Evolutionary conservation across 2,329 filamentous ascomycete species (phyloP), one percentile per base, ranked within the genome.

Genomic region (Trichoderma asperellum): DNA sequence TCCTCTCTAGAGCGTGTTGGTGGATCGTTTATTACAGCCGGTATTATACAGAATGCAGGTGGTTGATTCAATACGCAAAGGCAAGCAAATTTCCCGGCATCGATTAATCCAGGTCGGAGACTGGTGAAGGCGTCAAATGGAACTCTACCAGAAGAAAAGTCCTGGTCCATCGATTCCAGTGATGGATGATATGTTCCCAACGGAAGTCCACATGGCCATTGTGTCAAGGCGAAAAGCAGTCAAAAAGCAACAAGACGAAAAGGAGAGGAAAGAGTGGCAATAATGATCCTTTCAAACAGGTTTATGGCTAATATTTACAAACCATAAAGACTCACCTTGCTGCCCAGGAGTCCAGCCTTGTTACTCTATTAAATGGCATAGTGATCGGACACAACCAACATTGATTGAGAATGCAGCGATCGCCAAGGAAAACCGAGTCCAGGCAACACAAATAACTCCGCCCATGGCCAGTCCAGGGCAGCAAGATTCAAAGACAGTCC

Each of bases 271-370:
- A 3, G 52, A 37, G 37, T 27, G 49, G 35, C 34, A 58, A 53
- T 32, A 56, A 70, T 47, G 55, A 35, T 70, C 68, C 68, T 70
- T 70, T 70, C 56, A 58, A 43, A 58, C 56, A 70, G 63, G 56
- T 69, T 49, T 62, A 68, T 83, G 80, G 80, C 78, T 79, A 79
- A 80, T 84, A 85, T 84, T 82, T 85, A 85, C 83, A 86, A 81
- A 82, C 81, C 79, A 77, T 78, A 78, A n/a, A 76, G 75, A 82
- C 84, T 85, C 80, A 85, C 84, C 84, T 83, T 81, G 83, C 83
- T 86, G 83, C 84, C 84, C 82, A 77, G 82, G 82, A 77, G 75
- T 77, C 75, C 59, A 76, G 77, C 79, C 73, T 73, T 74, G 72
- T 73, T 73, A 74, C 73, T 77, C 69, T 75, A 77, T 76, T 74